phyloP scores from a whole-genome alignment of 2,329 filamentous ascomycete genomes.

The Aspergillus costaricaensis region DNA sequence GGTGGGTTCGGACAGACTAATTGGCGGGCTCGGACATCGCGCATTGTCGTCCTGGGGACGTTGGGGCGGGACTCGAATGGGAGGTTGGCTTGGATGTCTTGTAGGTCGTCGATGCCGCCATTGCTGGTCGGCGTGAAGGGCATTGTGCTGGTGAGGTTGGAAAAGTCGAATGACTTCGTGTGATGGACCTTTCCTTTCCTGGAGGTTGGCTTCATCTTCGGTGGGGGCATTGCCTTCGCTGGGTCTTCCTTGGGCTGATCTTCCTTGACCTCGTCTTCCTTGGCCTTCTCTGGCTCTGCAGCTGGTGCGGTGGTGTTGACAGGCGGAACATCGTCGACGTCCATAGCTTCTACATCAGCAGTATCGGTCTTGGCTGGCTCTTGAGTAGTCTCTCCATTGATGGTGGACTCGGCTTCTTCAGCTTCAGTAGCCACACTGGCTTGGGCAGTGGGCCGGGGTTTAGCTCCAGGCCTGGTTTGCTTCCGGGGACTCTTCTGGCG shows the following conservation, averaged over 20 bases:
- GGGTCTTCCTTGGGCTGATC: background rate
- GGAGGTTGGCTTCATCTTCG: conserved; percentile 13
- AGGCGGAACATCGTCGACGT: conserved; percentile 46
- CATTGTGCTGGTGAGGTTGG: conserved; percentile 52
- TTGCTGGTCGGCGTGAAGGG: conserved; percentile 52
- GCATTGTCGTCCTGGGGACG: conserved; percentile 44
- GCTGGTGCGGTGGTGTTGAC: conserved; percentile 12
- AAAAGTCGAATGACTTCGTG: conserved; percentile 47
- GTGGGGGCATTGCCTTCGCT: conserved; percentile 16
- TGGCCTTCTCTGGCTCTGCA: conserved; percentile 10
- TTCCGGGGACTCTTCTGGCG: conserved; percentile 40
- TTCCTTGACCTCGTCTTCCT: background rate
- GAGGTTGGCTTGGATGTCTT: conserved; percentile 55
- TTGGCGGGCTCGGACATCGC: conserved; percentile 37
- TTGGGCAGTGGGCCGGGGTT: conserved; percentile 31
- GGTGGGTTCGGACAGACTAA: conserved; percentile 56
- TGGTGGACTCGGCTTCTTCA: conserved; percentile 39
- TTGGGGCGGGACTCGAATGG: conserved; percentile 61
- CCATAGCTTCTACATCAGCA: conserved; percentile 46
- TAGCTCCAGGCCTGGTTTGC: conserved; percentile 29
- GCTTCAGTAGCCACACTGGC: conserved; percentile 42
- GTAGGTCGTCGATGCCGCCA: conserved; percentile 55
- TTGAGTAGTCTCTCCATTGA: conserved; percentile 25
- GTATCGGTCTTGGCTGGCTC: conserved; percentile 19
- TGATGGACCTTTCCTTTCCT: conserved; percentile 11